phyloP scores from a whole-genome alignment of 768 basidiomycete species.

The Panaeolus cyanescens region DNA sequence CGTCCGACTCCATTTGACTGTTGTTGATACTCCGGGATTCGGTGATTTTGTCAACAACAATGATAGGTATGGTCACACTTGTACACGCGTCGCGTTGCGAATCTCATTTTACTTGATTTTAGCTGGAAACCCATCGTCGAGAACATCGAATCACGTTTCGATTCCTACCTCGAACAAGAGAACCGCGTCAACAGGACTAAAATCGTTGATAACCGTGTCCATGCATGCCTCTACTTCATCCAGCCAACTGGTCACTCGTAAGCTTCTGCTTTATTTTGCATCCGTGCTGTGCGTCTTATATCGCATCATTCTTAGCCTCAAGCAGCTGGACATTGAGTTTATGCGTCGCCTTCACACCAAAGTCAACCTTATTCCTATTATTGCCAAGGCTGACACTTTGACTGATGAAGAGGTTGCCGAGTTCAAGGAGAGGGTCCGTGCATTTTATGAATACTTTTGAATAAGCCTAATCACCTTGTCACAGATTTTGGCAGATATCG shows the following conservation, averaged over 20 bases:
- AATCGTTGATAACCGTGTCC: constrained; percentile 94
- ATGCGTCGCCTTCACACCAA: constrained; percentile 97
- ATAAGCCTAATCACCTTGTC: constrained; percentile 2
- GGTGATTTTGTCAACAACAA: constrained; percentile 99
- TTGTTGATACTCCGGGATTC: constrained; percentile 98
- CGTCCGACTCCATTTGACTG: constrained; percentile 94
- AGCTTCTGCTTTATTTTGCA: constrained; percentile 34
- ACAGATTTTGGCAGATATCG: constrained; percentile 91
- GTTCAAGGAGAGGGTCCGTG: constrained; percentile 88
- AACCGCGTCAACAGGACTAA: constrained; percentile 96
- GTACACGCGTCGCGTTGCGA: constrained; percentile 12
- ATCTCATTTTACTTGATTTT: constrained; percentile 19
- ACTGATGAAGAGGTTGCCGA: constrained; percentile 93
- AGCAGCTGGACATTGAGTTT: constrained; percentile 98
- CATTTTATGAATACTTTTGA: constrained; percentile 4
- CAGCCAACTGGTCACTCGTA: constrained; percentile 98
- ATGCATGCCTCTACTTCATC: constrained; percentile 99
- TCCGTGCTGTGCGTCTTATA: constrained; percentile 4
- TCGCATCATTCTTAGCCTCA: constrained; percentile 62
- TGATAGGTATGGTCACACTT: constrained; percentile 66
- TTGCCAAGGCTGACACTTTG: constrained; percentile 97
- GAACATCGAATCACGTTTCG: constrained; percentile 97
- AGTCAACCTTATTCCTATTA: constrained; percentile 98
- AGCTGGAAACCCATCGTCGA: constrained; percentile 99
- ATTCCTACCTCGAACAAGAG: constrained; percentile 97